Base-by-base conservation (phyloP, 2,329 filamentous ascomycete species). In the Monilinia fructigena region DNA sequence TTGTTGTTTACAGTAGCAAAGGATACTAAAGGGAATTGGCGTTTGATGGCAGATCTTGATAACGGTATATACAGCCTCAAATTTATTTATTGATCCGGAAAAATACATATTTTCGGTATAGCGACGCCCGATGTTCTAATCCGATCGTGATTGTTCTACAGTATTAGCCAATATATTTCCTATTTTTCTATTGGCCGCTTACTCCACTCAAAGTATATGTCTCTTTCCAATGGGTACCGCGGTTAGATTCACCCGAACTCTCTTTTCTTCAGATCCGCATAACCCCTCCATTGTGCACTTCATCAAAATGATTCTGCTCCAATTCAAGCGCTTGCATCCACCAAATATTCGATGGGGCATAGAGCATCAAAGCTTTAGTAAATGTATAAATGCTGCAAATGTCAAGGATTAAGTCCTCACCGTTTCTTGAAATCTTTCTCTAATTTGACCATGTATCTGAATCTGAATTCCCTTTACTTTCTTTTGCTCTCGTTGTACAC, bases 31-130 rank as follows among this genome's bases (percentile, higher is more conserved):
- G n/a, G 35, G 45, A 31, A 26, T 16, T 48, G 53, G 61, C 28
- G 50, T 63, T 55, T 26, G 20, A 56, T 18, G 20, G 52, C 40
- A 55, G 53, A 14, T 38, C 11, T 55, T 23, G 40, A 42, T 56
- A 20, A 26, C 20, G 18, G 20, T 47, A 47, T 47, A 47, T n/a
- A 20, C 48, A 47, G 52, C 20, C 23, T 56, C 23, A 45, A 63
- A 31, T 45, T 47, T 23, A 31, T 45, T 47, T 23, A 18, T 42
- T 58, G 35, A 47, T 61, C 48, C 69, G 69, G 69, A 70, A 66
- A 68, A 70, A 70, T 68, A 65, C 28, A 61, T 20, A 61, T 31
- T 63, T 63, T 70, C 69, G 69, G 69, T 54, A 42, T 60, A 70
- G 63, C 55, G 38, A 48, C 42, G 48, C 52, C 69, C 69, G 69